Evolutionary conservation across 768 basidiomycete species (phyloP).

Genomic region (Neoboletus magnificus): DNA sequence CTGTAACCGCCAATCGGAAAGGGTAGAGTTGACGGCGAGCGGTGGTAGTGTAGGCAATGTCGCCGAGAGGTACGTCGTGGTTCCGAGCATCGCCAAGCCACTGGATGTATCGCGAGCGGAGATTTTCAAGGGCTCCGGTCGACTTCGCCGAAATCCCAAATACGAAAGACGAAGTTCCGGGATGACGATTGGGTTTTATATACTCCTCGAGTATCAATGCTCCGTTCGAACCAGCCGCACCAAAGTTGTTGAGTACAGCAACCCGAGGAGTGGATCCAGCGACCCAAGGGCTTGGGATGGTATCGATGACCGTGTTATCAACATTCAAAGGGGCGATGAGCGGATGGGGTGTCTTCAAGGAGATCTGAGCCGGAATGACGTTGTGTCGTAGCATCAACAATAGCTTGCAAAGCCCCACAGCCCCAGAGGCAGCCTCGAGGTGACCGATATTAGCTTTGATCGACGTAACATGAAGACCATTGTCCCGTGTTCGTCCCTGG

Average conservation of each 20-base stretch:
- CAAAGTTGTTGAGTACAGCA: slow-evolving; percentile 72
- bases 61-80: slow-evolving; percentile 32
- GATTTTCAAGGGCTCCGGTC: slow-evolving; percentile 39
- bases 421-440: slow-evolving; percentile 72
- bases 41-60: slow-evolving; percentile 66
- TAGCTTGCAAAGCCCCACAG: slow-evolving; percentile 67
- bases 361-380: slow-evolving; percentile 59
- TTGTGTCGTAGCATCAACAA: slow-evolving; percentile 61
- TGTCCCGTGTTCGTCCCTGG: slow-evolving; percentile 36
- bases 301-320: slow-evolving; percentile 52
- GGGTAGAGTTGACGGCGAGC: slow-evolving; percentile 58
- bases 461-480: slow-evolving; percentile 62
- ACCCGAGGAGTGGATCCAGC: slow-evolving; percentile 39
- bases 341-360: slow-evolving; percentile 54
- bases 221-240: slow-evolving; percentile 69
- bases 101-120: slow-evolving; percentile 45
- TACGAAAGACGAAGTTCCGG: slow-evolving; percentile 31
- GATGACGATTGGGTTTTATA: slow-evolving; percentile 6
- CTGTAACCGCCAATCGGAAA: slow-evolving; percentile 51
- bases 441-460: slow-evolving; percentile 76
- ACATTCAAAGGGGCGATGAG: slow-evolving; percentile 44
- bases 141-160: slow-evolving; percentile 67
- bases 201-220: slow-evolving; percentile 60
- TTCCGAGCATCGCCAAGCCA: slow-evolving; percentile 41
- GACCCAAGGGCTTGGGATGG: slow-evolving; percentile 40